Percentiles rank a stretch among this genome's conserved stretches.
Conservation (phyloP, 495 filamentous ascomycete genomes). For the Neurospora africana region DNA sequence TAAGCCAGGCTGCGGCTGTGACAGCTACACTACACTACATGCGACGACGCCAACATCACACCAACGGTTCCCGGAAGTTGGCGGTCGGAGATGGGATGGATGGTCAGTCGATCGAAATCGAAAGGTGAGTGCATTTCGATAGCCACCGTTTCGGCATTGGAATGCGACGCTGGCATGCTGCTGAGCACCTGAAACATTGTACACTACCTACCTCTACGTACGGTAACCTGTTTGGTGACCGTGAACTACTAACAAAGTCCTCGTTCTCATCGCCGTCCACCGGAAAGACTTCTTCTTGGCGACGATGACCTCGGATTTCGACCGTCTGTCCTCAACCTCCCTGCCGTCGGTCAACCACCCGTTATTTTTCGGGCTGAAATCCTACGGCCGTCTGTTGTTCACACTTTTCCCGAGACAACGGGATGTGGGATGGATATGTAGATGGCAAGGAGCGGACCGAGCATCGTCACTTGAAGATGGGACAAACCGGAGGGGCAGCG, state of each 20-base stretch:
- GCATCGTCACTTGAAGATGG: background rate
- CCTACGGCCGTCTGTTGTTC: background rate
- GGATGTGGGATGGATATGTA: background rate
- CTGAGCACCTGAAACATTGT: background rate
- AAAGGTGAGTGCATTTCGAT: background rate
- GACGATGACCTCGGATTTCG: background rate
- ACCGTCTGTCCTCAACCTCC: background rate
- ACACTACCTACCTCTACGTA: background rate
- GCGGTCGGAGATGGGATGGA: background rate
- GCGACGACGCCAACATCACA: background rate
- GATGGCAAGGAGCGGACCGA: background rate
- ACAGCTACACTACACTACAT: background rate
- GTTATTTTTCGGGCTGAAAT: background rate
- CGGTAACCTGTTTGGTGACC: background rate
- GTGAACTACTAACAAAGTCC: background rate
- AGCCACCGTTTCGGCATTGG: background rate
- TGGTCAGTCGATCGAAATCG: background rate
- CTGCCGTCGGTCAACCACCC: background rate
- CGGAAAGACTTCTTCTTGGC: background rate
- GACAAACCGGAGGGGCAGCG: background rate
- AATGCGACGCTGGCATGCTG: background rate
- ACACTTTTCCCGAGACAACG: background rate
- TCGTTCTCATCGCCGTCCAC: background rate
- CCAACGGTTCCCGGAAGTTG: background rate
- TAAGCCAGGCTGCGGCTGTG: background rate